phyloP scores from a whole-genome alignment of 1,284 basidiomycete species.

The Ganoderma sinense region DNA sequence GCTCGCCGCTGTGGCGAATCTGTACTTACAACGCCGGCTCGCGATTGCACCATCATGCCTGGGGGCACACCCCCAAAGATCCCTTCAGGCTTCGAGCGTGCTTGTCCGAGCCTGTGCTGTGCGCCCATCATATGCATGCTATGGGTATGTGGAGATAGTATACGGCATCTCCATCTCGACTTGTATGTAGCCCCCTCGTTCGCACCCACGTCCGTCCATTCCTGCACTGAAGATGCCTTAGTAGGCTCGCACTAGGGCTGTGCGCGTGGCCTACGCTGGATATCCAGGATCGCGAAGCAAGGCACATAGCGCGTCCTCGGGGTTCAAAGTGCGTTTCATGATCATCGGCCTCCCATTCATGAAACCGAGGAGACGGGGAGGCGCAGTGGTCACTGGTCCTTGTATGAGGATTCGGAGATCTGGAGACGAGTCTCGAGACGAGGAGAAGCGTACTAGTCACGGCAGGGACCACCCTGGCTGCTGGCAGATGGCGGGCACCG shows the following conservation, averaged over 20 bases:
- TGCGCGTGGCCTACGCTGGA: neutral
- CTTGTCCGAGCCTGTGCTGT: neutral
- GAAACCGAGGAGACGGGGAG: neutral
- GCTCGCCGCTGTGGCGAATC: constrained; percentile 1
- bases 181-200: neutral
- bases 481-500: neutral
- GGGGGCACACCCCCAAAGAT: neutral
- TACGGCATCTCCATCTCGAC: neutral
- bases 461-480: neutral
- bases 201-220: neutral
- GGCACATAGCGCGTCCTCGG: neutral
- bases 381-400: neutral
- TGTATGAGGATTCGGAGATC: neutral
- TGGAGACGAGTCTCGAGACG: neutral
- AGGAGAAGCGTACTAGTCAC: neutral
- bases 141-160: neutral
- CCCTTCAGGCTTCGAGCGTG: neutral
- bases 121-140: too few relatives aligned
- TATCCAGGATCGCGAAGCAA: neutral
- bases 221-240: neutral
- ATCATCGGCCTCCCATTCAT: constrained; percentile 1
- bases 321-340: constrained; percentile 2
- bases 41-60: neutral
- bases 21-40: neutral
- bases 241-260: neutral